Evolutionary conservation across 352 stramenopile species (phyloP), one percentile per base, ranked within the genome.

Genomic region (Globisporangium mamillatum): DNA sequence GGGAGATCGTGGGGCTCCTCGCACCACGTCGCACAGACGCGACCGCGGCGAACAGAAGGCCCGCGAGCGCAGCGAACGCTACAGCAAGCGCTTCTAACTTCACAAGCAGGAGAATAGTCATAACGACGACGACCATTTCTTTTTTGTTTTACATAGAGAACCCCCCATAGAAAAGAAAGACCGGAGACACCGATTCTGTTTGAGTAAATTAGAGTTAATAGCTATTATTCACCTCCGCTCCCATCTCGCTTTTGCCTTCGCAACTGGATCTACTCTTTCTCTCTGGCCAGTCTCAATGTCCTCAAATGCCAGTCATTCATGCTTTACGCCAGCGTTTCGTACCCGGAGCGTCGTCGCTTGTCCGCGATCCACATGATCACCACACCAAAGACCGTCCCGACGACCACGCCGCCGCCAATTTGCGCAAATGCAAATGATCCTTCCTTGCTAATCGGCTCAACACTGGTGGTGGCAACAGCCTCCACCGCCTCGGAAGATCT

Each of bases 381-480:
- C 12, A 68, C 75, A 50, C 76, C 78, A 2, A 81, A 44, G 29
- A 81, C 5, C 34, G 64, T 65, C n/a, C 80, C 80, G 44, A 75
- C 52, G 25, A 75, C 24, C 52, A 69, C 65, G 44, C 77, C 75
- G 27, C 74, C 34, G 29, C 74, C 69, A 46, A 86, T 52, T 16
- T 67, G 55, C 20, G 24, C 55, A 36, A 70, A 50, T 14, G 41
- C 41, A 2, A 5, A 22, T 9, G 41, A 50, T n/a, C 16, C 41
- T 18, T 50, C 41, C 14, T 9, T 50, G 16, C 20, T n/a, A 2
- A 4, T 22, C 4, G 14, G 4, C 16, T 50, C 41, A 50, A 50
- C 41, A 22, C 12, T 22, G 41, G 7, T 50, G 41, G 41, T 50
- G 16, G 41, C 14, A 50, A 50, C 5, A 8, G 7, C 38, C 4